Conservation (phyloP, 257 asterid species). For the Misopates orontium region DNA sequence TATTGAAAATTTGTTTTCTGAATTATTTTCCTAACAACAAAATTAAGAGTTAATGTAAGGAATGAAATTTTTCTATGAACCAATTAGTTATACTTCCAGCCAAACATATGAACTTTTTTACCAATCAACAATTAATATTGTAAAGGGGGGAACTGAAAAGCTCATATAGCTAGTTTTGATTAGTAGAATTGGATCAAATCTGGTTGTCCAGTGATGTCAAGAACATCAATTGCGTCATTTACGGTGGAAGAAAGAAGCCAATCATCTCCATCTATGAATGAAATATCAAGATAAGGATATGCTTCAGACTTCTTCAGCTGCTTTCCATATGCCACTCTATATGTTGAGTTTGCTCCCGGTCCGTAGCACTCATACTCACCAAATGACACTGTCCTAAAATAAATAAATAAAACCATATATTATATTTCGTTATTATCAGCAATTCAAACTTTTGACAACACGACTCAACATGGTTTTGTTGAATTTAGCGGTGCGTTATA, state of each 20-base stretch:
- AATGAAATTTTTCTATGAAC: no score
- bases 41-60: no score
- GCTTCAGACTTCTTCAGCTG: conserved; percentile 63
- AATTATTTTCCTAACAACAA: no score
- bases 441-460: no score
- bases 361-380: conserved; percentile 77
- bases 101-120: no score
- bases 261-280: conserved; percentile 69
- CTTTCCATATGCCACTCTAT: conserved; percentile 57
- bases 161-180: neutral
- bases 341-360: conserved; percentile 51
- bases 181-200: neutral
- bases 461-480: no score
- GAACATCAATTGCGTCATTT: neutral
- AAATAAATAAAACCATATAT: neutral
- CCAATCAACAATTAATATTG: no score
- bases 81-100: no score
- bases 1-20: no score
- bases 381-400: conserved; percentile 61
- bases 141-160: no score
- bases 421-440: no score
- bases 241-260: conserved; percentile 49
- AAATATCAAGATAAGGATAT: conserved; percentile 47
- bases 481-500: no score
- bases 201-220: neutral